phyloP scores from a whole-genome alignment of 2,329 filamentous ascomycete species.

The Penicillium occitanis region DNA sequence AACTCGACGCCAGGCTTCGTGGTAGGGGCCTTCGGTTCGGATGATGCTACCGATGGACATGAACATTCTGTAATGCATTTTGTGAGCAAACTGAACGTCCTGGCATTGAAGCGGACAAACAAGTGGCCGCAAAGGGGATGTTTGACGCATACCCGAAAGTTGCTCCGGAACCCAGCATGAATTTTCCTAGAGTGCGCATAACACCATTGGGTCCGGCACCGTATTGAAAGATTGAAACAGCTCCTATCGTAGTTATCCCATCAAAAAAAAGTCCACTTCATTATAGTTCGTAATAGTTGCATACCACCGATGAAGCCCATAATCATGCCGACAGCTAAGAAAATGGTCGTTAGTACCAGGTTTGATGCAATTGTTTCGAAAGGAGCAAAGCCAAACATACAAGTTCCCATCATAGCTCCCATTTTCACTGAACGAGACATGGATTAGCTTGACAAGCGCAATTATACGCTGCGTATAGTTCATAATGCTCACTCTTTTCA shows the following conservation, averaged over 20 bases:
- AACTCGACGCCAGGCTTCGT: constrained; percentile 72
- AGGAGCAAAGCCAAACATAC: constrained; percentile 58
- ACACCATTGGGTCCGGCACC: constrained; percentile 91
- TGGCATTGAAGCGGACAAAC: not conserved
- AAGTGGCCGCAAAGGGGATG: not conserved
- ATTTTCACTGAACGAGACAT: constrained; percentile 72
- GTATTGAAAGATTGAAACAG: constrained; percentile 91
- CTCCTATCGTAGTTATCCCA: constrained; percentile 56
- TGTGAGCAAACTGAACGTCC: not conserved
- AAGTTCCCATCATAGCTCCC: constrained; percentile 97
- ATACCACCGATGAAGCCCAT: constrained; percentile 97
- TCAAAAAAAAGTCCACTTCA: not conserved
- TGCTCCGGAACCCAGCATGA: constrained; percentile 91
- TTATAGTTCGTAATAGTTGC: not conserved
- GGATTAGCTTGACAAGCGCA: constrained; percentile 6
- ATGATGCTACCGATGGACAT: constrained; percentile 99
- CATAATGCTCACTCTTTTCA: constrained; percentile 63
- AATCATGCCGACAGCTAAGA: constrained; percentile 82
- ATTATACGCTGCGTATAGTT: not conserved
- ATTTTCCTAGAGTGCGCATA: constrained; percentile 90
- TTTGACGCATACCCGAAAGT: constrained; percentile 76
- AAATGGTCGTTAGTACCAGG: constrained; percentile 19
- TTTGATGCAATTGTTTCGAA: not conserved
- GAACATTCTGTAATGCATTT: constrained; percentile 66
- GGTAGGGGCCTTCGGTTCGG: constrained; percentile 80